Base-by-base conservation (phyloP, 148 eudicot genomes). In the Rhododendron mucronatum region DNA sequence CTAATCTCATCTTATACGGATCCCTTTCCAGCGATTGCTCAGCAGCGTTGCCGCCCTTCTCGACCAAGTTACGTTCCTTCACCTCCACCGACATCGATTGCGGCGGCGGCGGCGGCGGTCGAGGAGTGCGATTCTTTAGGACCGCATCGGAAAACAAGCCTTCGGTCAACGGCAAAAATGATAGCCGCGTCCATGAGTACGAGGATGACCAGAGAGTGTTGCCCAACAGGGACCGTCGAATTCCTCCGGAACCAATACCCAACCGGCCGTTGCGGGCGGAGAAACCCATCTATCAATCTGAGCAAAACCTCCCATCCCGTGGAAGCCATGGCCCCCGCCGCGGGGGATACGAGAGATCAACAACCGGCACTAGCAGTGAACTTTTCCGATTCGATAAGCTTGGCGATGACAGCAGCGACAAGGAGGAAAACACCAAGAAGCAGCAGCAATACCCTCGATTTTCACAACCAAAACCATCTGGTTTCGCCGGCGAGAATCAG, bases 251-350 rank as follows among this genome's bases (percentile, higher is more conserved):
- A 55, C 90, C 91, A 18, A 91, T 91, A 50, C 88, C 91, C 16
- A 90, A 90, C 83, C 91, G 98, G 84, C 93, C 93, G 75, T 85
- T 91, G 67, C 90, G 95, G 83, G 91, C 82, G 10, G 93, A 57
- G 37, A 82, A 84, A 21, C 85, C 85, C 83, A 61, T 28, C 78
- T 84, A 90, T 33, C 87, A 86, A 82, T 86, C 86, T 81, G 87
- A 81, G 59, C 83, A 86, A 0, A 5, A 18, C 7, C 23, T 39
- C 5, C 73, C 8, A 35, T 73, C 15, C 48, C 61, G 55, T 79
- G 47, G 86, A 83, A 44, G 86, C 83, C 57, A 83, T 45, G 47
- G 81, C 20, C 47, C 76, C 20, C 39, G 18, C 33, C 59, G 12
- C 13, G 83, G 84, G 82, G 28, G 21, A 23, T 61, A 50, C 75